phyloP scores from a whole-genome alignment of 768 basidiomycete species.

The Grammothele lineata region DNA sequence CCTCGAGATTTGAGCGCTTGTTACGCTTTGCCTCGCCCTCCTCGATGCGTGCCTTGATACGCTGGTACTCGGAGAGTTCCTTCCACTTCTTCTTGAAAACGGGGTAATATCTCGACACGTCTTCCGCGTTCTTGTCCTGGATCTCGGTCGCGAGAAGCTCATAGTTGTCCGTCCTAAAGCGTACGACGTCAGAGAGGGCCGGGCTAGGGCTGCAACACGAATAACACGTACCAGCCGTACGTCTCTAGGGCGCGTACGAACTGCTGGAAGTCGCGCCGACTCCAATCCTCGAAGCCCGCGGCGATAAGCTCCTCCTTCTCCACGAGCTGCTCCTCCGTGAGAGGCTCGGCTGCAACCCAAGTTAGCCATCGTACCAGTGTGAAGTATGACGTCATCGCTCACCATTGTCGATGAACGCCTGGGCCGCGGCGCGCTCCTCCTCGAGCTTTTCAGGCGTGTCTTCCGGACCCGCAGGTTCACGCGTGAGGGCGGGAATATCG shows the following conservation, averaged over 20 bases:
- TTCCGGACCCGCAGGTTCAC: conserved; percentile 64
- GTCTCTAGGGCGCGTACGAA: conserved; percentile 76
- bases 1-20: conserved; percentile 76
- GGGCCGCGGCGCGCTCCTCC: conserved; percentile 71
- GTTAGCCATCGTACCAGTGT: background rate
- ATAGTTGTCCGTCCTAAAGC: conserved; percentile 59
- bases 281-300: conserved; percentile 89
- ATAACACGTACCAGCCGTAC: conserved; percentile 69
- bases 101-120: conserved; percentile 72
- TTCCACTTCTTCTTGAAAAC: conserved; percentile 90
- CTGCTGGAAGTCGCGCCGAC: conserved; percentile 88
- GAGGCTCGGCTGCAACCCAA: conserved; percentile 62
- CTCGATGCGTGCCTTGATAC: conserved; percentile 77
- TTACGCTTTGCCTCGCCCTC: conserved; percentile 89
- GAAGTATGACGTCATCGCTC: conserved; percentile 4
- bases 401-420: conserved; percentile 88
- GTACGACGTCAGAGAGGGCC: background rate
- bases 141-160: conserved; percentile 78
- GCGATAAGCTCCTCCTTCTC: conserved; percentile 75
- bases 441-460: conserved; percentile 85
- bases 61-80: conserved; percentile 80
- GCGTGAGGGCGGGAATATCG: conserved; percentile 56
- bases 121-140: conserved; percentile 75
- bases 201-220: background rate
- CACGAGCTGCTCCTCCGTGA: conserved; percentile 83